Evolutionary conservation across 2,329 filamentous ascomycete genomes (phyloP).

Genomic region (Diplodia intermedia): DNA sequence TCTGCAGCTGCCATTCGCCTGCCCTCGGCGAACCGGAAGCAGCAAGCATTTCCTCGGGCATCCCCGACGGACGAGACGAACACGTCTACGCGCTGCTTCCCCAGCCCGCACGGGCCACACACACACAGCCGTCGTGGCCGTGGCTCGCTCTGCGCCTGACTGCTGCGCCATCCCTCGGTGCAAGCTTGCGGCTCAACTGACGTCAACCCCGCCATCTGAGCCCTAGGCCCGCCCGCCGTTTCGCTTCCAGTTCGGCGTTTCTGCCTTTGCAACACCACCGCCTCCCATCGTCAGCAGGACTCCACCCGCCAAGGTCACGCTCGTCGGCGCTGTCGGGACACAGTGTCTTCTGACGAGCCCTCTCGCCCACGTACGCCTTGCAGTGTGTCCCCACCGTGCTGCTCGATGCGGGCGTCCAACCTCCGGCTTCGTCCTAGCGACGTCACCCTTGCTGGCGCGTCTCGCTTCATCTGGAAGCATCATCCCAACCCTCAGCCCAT

Average conservation of each 20-base stretch:
- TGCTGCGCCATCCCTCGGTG: neutral
- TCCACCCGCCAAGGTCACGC: slow-evolving; percentile 15
- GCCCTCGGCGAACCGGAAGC: slow-evolving; percentile 25
- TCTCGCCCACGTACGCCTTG: slow-evolving; percentile 4
- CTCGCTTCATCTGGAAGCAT: slow-evolving; percentile 12
- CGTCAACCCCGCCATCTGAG: slow-evolving; percentile 13
- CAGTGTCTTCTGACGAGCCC: slow-evolving; percentile 9
- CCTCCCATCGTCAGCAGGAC: neutral
- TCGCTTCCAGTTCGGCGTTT: neutral
- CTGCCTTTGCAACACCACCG: slow-evolving; percentile 10
- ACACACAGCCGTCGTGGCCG: slow-evolving; percentile 13
- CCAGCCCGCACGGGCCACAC: slow-evolving; percentile 14
- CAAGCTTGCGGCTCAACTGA: slow-evolving; percentile 25
- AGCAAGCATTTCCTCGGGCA: neutral
- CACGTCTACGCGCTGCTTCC: slow-evolving; percentile 1
- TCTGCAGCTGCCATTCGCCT: slow-evolving; percentile 23
- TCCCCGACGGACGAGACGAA: slow-evolving; percentile 10
- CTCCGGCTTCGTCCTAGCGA: slow-evolving; percentile 16
- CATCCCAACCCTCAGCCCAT: slow-evolving; percentile 10
- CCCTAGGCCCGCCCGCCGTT: neutral
- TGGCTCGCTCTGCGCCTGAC: slow-evolving; percentile 1
- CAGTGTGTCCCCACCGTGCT: neutral
- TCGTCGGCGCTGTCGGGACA: slow-evolving; percentile 9
- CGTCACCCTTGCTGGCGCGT: slow-evolving; percentile 2
- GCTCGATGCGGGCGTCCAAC: slow-evolving; percentile 5